Percentiles rank a stretch among this genome's conserved stretches.
Evolutionary conservation across 257 asterid genomes (phyloP).

Genomic region (Nicotiana sylvestris): DNA sequence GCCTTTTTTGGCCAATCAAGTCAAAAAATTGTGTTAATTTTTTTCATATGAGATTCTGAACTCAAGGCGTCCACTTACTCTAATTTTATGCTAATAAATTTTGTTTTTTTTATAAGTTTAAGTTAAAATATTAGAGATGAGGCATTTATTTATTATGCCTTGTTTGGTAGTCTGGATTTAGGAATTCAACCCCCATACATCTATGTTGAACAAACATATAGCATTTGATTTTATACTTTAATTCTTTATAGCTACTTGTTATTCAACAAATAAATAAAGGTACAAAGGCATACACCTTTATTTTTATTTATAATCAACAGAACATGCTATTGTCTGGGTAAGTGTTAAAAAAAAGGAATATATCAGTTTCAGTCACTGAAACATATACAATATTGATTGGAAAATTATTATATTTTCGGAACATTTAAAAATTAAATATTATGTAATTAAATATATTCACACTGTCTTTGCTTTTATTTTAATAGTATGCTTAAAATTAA

Average conservation of each 20-base stretch:
- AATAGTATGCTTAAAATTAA: background rate
- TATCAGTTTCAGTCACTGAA: background rate
- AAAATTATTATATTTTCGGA: background rate
- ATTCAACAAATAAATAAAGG: constrained; percentile 1
- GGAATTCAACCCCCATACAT: background rate
- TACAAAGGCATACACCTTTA: background rate
- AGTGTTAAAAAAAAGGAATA: background rate
- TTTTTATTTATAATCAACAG: background rate
- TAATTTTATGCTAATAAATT: background rate
- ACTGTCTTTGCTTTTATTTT: background rate
- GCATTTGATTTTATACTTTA: constrained; percentile 6
- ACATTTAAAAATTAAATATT: background rate
- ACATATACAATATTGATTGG: background rate
- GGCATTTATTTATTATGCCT: background rate
- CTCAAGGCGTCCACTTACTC: no score
- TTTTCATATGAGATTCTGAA: no score
- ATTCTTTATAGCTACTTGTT: background rate
- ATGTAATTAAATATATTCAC: background rate
- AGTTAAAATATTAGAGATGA: background rate
- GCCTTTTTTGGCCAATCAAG: no score
- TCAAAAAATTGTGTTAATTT: no score
- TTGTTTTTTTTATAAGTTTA: background rate
- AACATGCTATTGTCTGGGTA: background rate
- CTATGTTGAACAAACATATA: constrained; percentile 4
- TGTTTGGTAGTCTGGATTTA: background rate